Conservation (phyloP, 257 asterid genomes). For the Dorcoceras hygrometricum region DNA sequence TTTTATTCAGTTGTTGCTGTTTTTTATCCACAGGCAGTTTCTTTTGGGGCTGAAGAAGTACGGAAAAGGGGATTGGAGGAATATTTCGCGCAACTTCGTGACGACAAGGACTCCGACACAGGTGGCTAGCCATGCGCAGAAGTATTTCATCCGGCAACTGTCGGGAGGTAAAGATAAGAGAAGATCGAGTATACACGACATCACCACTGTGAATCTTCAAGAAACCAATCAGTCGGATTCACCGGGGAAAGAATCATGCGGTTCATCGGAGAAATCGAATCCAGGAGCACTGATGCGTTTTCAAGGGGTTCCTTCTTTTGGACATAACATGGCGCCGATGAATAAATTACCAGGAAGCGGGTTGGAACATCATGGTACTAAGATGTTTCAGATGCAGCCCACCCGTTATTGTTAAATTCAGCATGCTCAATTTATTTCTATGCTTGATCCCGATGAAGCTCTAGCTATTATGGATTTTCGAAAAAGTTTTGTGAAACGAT, state of each 20-base stretch:
- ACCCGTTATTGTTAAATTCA: slow-evolving; percentile 20
- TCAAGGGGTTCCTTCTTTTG: slow-evolving; percentile 31
- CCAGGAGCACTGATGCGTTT: slow-evolving; percentile 39
- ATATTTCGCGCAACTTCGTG: slow-evolving; percentile 78
- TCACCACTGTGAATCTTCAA: slow-evolving; percentile 60
- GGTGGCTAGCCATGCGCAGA: slow-evolving; percentile 95
- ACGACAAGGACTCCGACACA: slow-evolving; percentile 87
- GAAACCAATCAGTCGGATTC: slow-evolving; percentile 27
- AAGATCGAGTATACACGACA: slow-evolving; percentile 90
- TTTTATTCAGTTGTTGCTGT: not conserved
- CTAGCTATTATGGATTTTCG: not conserved
- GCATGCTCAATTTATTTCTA: too few relatives aligned
- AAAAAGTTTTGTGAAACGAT: not conserved
- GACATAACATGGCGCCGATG: slow-evolving; percentile 29
- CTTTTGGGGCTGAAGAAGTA: slow-evolving; percentile 84
- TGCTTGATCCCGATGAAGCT: slow-evolving; percentile 9
- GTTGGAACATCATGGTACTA: slow-evolving; percentile 46
- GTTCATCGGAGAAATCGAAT: slow-evolving; percentile 40
- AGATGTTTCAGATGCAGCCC: slow-evolving; percentile 41
- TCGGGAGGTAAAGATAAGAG: slow-evolving; percentile 88
- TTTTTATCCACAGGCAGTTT: slow-evolving; percentile 53
- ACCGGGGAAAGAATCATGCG: slow-evolving; percentile 10
- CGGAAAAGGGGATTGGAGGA: slow-evolving; percentile 96
- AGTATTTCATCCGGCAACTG: slow-evolving; percentile 80
- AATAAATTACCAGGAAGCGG: slow-evolving; percentile 35